Base-by-base conservation (phyloP, 1,284 basidiomycete species). In the Coniferiporia sulphurascens region DNA sequence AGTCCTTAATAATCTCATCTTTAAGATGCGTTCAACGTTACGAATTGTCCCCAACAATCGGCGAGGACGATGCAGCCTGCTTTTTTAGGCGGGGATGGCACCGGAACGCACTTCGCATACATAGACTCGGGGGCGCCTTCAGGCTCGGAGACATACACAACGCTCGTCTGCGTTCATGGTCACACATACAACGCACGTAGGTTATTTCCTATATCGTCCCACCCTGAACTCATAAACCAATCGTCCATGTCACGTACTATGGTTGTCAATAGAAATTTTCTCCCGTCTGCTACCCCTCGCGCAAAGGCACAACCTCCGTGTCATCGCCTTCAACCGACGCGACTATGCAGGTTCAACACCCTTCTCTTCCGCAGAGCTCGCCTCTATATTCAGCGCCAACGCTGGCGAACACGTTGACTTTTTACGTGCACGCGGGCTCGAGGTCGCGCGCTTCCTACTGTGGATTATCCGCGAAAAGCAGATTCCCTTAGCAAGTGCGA, bases 331-430 rank as follows among this genome's bases (percentile, higher is more conserved):
- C 22, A 68, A 68, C 46, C 53, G 59, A 13, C 62, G 68, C 15
- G 68, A 69, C 56, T 68, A 67, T 52, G 55, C 54, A n/a, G 64
- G 63, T 12, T 67, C 68, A 1, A 64, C 68, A 7, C 62, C 49
- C 0, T 67, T 61, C 45, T 51, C 65, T 1, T 36, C 34, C 1
- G 41, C 36, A 3, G 68, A 70, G 43, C 56, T 70, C 13, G 49
- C 55, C 1, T 54, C 51, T 4, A 38, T 68, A 7, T 38, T 46
- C 35, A 51, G 54, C 15, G 17, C 48, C 1, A 45, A 59, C 15
- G 34, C 38, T 13, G 60, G 56, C 5, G 51, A n/a, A 7, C 64
- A 65, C 46, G 34, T 36, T 12, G 43, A 12, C 10, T 60, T 60
- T 35, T 19, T 67, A 9, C 34, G 57, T 21, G 56, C 32, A 7